Base-by-base conservation (phyloP, 495 filamentous ascomycete species). In the Talaromyces nanjingensis region DNA sequence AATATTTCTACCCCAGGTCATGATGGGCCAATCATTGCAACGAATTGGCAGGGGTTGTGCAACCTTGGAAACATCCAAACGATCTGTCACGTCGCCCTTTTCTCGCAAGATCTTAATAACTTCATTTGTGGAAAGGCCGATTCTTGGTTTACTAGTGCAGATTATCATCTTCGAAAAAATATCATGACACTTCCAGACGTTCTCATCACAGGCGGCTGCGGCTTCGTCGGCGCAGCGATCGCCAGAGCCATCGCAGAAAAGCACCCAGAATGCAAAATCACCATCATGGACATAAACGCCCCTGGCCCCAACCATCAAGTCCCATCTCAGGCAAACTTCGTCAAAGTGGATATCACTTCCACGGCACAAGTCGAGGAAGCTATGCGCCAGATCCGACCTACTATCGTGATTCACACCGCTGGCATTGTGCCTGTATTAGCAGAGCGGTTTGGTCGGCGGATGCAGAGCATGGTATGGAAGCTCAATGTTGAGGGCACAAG, bases 401-500 rank as follows among this genome's bases (percentile, higher is more conserved):
- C 80, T 62, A 62, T 79, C 45, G 70, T 85, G 65, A 77, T 82
- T 60, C 76, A 81, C 45, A 70, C 81, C 31, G 77, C 79, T 20
- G 79, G 80, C 4, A 64, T 81, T 20, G 74, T 82, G 12, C 81
- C 79, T 12, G 65, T 54, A 54, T 68, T 82, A 22, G 65, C 69
- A 14, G 75, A 78, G 58, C 74, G 79, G 31, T 82, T 78, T 64
- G 66, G 70, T 24, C 72, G 79, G 47, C 69, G 68, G 59, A 63
- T 74, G 54, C 72, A 77, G 65, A 65, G 65, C 27, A 65, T 69
- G 42, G 72, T 77, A 9, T 77, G 77, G 72, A 74, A 69, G 37
- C 73, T 83, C 60, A 89, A 89, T 72, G 74, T 87, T 34, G 79
- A 81, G 27, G 86, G 86, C 62, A 85, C 85, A 22, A 74, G 72